These are phyloP conservation scores for Crithidia fasciculata DNA, from an alignment of 208 protist genomes.

Conservation along the genomic window DNA sequence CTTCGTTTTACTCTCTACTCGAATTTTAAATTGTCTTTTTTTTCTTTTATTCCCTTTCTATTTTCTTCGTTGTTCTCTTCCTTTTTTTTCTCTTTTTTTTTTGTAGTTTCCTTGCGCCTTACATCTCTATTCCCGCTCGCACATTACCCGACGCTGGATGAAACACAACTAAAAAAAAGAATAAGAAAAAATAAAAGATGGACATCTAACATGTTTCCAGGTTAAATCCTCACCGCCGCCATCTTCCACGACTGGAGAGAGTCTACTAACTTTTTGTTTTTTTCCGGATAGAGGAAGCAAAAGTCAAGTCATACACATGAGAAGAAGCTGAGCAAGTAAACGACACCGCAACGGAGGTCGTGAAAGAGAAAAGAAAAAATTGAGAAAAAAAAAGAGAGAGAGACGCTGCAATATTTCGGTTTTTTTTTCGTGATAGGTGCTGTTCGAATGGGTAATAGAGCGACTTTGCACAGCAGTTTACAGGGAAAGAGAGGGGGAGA, in stretches of 20 bases:
- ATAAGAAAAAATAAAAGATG: too few species aligned
- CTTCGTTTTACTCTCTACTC: too few species aligned
- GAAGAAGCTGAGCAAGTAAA: background rate
- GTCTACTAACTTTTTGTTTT: too few species aligned
- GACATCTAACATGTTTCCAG: too few species aligned
- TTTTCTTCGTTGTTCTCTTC: background rate
- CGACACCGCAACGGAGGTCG: background rate
- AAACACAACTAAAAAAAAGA: too few species aligned
- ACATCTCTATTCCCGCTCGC: slow-evolving; percentile 4
- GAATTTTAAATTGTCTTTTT: background rate
- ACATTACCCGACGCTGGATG: too few species aligned
- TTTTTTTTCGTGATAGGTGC: slow-evolving; percentile 6
- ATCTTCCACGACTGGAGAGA: too few species aligned
- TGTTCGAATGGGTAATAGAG: slow-evolving; percentile 27
- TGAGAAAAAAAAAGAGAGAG: background rate
- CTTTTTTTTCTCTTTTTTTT: slow-evolving; percentile 2
- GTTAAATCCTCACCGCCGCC: too few species aligned
- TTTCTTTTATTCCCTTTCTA: slow-evolving; percentile 13
- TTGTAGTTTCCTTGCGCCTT: slow-evolving; percentile 8
- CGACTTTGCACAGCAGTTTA: slow-evolving; percentile 5
- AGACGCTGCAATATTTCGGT: background rate
- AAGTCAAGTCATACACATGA: too few species aligned
- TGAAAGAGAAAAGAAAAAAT: background rate
- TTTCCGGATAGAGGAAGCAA: too few species aligned
- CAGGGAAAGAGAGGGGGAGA: background rate